Evolutionary conservation across 1,284 basidiomycete genomes (phyloP), one percentile per base, ranked within the genome.

Genomic region (Rhodotorula mucilaginosa): DNA sequence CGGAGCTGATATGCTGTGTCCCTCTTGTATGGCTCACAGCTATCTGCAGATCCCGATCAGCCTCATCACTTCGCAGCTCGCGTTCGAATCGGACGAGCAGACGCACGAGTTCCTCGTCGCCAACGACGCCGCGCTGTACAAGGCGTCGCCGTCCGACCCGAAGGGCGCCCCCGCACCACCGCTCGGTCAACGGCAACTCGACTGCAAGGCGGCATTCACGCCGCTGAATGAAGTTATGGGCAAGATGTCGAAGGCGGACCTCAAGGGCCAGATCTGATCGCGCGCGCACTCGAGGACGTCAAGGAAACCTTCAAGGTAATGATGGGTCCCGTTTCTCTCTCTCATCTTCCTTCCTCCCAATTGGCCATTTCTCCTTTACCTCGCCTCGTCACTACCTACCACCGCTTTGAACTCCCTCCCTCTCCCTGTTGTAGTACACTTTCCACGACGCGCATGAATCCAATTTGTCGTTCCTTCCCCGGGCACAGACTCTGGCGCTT

Each of bases 41-140:
- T 96, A 96, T 80, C 84, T 64, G 26, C 70, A 85, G 80, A 82
- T 97, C 31, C 85, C 90, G n/a, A 84, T 99, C 61, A 76, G 84
- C 5, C 93, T 92, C 82, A 83, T 99, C 70, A 86, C 87, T 72
- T 84, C 87, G 73, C 91, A 94, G 80, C 88, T 99, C 69, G 92
- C 88, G 34, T 97, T 97, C 82, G 90, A 93, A 29, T 83, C 85
- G 19, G 79, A 87, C 56, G 82, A 86, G 62, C 87, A 88, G 61
- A 85, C 89, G 15, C 85, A 87, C 78, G 82, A 85, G 64, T 98
- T 97, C 81, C 84, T 99, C 39, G 80, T 82, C 70, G 82, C 87
- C 64, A 90, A 94, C 81, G 83, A 87, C 58, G 89, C 88, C 8
- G 88, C 87, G 31, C 83, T 85, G 71, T 97, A 90, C 83, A 85